Percentiles rank a stretch among this genome's conserved stretches.
Conservation (phyloP, 257 asterid genomes). For the Penstemon eatonii region DNA sequence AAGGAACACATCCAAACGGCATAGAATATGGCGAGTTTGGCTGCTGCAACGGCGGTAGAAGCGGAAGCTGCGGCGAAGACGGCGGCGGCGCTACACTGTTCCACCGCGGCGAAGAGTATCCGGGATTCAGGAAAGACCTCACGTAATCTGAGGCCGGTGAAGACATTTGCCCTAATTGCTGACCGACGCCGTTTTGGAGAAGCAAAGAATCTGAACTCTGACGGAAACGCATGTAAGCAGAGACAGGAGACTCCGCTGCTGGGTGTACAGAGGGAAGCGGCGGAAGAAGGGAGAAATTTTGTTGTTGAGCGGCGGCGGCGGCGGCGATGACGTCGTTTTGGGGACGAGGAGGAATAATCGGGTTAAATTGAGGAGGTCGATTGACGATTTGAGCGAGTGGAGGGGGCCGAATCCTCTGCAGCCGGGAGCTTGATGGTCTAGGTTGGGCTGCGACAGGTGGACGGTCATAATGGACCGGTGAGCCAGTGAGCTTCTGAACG, state of each 20-base stretch:
- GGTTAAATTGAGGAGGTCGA: conserved; percentile 45
- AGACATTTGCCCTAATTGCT: conserved; percentile 17
- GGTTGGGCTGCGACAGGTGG: conserved; percentile 40
- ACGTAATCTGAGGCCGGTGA: conserved; percentile 21
- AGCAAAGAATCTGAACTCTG: conserved; percentile 4
- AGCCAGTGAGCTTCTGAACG: conserved; percentile 88
- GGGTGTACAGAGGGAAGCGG: conserved; percentile 68
- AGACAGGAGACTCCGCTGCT: conserved; percentile 57
- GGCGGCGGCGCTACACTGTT: conserved; percentile 12
- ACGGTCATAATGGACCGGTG: conserved; percentile 67
- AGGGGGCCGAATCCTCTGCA: conserved; percentile 94
- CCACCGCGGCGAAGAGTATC: conserved; percentile 30
- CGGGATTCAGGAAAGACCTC: conserved; percentile 15
- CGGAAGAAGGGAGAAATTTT: conserved; percentile 42
- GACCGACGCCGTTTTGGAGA: conserved; percentile 11
- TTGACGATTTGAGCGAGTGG: conserved; percentile 67
- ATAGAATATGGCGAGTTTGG: not conserved
- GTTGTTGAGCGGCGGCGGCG: conserved; percentile 27
- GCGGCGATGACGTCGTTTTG: conserved; percentile 24
- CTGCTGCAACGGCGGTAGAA: conserved; percentile 32
- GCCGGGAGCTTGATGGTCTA: conserved; percentile 65
- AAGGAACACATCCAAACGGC: conserved; percentile 23
- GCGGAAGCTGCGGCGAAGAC: conserved; percentile 9
- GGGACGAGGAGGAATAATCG: conserved; percentile 22
- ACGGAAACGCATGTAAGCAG: conserved; percentile 53